phyloP scores from a whole-genome alignment of 768 basidiomycete species.

The Cystofilobasidium macerans region DNA sequence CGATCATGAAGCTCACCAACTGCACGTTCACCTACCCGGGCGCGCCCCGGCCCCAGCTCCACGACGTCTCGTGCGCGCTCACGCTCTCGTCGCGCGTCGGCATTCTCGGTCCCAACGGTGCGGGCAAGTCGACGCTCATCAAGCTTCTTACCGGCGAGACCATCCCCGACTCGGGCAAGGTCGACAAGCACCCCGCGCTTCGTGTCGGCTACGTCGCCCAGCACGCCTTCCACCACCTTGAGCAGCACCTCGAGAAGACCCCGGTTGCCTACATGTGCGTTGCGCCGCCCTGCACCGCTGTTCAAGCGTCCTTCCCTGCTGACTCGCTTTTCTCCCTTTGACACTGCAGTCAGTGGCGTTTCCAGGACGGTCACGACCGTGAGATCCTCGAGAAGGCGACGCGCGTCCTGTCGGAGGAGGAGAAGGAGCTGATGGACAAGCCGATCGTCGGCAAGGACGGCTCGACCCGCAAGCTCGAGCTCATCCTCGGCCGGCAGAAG shows the following conservation, averaged over 20 bases:
- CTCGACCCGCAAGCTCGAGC: slow-evolving; percentile 77
- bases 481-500: slow-evolving; percentile 90
- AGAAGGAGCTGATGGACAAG: slow-evolving; percentile 61
- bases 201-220: slow-evolving; percentile 96
- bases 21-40: slow-evolving; percentile 95
- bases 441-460: slow-evolving; percentile 89
- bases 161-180: slow-evolving; percentile 75
- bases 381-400: slow-evolving; percentile 85
- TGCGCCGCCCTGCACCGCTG: too few species aligned
- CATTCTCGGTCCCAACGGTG: slow-evolving; percentile 84
- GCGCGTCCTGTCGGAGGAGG: slow-evolving; percentile 78
- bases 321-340: neutral
- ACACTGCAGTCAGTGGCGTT: slow-evolving; percentile 67
- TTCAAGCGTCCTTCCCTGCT: neutral
- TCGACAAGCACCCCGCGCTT: slow-evolving; percentile 86
- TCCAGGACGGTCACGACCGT: slow-evolving; percentile 95
- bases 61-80: slow-evolving; percentile 80
- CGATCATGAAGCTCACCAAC: slow-evolving; percentile 80
- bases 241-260: slow-evolving; percentile 89
- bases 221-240: slow-evolving; percentile 91
- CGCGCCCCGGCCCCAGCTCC: slow-evolving; percentile 61
- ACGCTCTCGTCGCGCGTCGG: slow-evolving; percentile 92
- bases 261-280: slow-evolving; percentile 75
- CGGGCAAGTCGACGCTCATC: slow-evolving; percentile 91
- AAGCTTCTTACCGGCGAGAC: slow-evolving; percentile 92